Conservation (phyloP, 495 filamentous ascomycete species). For the Trichoderma virens region DNA sequence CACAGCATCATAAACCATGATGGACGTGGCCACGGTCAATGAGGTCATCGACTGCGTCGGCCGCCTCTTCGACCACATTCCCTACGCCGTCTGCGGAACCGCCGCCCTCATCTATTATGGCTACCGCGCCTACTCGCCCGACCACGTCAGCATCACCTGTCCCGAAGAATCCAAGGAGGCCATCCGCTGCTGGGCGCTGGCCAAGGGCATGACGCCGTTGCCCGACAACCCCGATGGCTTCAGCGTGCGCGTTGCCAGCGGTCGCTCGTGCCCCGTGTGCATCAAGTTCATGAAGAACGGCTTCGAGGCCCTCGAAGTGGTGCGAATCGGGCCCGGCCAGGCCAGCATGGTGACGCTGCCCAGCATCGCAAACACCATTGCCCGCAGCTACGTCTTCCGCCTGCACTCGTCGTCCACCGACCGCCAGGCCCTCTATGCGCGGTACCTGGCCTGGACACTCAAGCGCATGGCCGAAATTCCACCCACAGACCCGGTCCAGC, state of each 20-base stretch:
- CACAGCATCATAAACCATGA: not conserved
- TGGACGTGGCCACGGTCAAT: conserved; percentile 15
- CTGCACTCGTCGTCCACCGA: not conserved
- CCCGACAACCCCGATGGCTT: not conserved
- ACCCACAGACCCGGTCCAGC: not conserved
- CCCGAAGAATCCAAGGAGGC: conserved; percentile 20
- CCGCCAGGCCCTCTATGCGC: conserved; percentile 4
- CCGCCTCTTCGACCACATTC: conserved; percentile 24
- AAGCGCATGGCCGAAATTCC: not conserved
- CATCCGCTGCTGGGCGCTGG: conserved; percentile 25
- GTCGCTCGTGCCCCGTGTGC: conserved; percentile 14
- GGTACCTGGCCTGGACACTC: not conserved
- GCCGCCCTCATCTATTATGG: conserved; percentile 31
- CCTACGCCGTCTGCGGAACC: conserved; percentile 33
- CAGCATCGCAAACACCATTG: conserved; percentile 19
- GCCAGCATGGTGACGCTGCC: conserved; percentile 19
- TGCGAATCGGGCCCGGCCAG: conserved; percentile 9
- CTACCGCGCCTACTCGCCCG: conserved; percentile 15
- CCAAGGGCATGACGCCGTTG: conserved; percentile 16
- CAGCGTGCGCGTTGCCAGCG: not conserved
- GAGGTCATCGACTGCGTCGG: conserved; percentile 27
- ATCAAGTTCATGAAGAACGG: conserved; percentile 22
- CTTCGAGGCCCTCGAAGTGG: conserved; percentile 19
- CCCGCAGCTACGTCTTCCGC: conserved; percentile 17
- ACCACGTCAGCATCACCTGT: conserved; percentile 25